phyloP scores from a whole-genome alignment of 2,329 filamentous ascomycete species.

The Onygenales sp. region DNA sequence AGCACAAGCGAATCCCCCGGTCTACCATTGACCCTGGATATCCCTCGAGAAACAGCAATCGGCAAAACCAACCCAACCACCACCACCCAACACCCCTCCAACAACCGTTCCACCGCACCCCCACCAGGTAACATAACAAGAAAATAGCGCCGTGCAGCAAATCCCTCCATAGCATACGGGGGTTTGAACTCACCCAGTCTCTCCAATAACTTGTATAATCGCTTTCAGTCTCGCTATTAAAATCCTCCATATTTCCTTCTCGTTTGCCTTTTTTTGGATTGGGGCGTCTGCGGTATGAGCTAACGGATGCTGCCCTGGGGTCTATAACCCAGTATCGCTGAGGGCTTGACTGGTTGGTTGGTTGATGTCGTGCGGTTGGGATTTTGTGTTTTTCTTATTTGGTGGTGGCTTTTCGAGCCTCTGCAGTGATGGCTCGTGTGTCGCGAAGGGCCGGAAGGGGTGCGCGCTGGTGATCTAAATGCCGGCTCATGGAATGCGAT shows the following conservation, averaged over 20 bases:
- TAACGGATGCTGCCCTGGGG: not conserved
- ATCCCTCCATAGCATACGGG: slow-evolving; percentile 6
- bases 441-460: too few species aligned
- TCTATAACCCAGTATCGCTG: not conserved
- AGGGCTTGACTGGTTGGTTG: not conserved
- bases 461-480: too few species aligned
- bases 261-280: not conserved
- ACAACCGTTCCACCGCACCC: not conserved
- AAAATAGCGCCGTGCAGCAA: not conserved
- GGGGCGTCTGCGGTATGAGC: not conserved
- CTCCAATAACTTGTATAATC: slow-evolving; percentile 99
- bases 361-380: not conserved
- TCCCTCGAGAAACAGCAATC: too few species aligned
- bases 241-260: slow-evolving; percentile 71
- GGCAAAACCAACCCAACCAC: not conserved
- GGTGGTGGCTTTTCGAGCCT: not conserved
- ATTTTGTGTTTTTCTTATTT: not conserved
- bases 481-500: too few species aligned
- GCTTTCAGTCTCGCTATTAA: slow-evolving; percentile 89
- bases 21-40: too few species aligned
- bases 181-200: slow-evolving; percentile 72
- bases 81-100: not conserved
- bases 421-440: too few species aligned
- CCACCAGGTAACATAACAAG: not conserved
- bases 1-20: too few species aligned